Evolutionary conservation across 2,329 filamentous ascomycete species (phyloP), one percentile per base, ranked within the genome.

Genomic region (Talaromyces marneffei): DNA sequence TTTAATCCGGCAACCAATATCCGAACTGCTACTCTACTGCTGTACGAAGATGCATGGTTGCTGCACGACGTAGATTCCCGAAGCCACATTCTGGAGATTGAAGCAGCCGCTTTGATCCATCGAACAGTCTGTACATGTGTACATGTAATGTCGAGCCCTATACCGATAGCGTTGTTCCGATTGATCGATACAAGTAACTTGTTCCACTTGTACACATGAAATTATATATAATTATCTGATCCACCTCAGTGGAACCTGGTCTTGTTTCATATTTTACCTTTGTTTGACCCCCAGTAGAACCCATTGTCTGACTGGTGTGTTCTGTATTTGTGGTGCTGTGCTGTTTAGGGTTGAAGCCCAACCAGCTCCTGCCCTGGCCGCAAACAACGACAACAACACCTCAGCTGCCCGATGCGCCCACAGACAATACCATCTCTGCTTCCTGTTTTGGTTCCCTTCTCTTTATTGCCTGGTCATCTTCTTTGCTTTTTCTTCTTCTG

Each of bases 331-430:
- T 54, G 37, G 54, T 31, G 16, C n/a, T 46, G 25, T 10, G 14
- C n/a, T 57, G 33, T 42, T 52, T 56, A 56, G 59, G 29, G 53
- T 61, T 54, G 53, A 57, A 54, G 48, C 59, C 59, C 50, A 61
- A 54, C 46, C 59, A 44, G 35, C 52, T 46, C 48, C 58, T 53
- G 33, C 37, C 44, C 33, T 14, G 44, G 18, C 37, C 29, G 29
- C 48, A 52, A 23, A 52, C n/a, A 35, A 35, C 29, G 12, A 35
- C 48, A 35, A 52, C 46, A 52, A 33, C n/a, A 29, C 16, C 27
- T 52, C 48, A 52, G 58, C 59, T 61, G 59, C 59, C 59, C 59
- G 53, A 61, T 31, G 29, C 29, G 8, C 48, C 44, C 48, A 52
- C 46, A 31, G 18, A 14, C 23, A 5, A 29, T 50, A 25, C 46